Conservation (phyloP, 139 green algal species). For the Pedinophyceae sp. region DNA sequence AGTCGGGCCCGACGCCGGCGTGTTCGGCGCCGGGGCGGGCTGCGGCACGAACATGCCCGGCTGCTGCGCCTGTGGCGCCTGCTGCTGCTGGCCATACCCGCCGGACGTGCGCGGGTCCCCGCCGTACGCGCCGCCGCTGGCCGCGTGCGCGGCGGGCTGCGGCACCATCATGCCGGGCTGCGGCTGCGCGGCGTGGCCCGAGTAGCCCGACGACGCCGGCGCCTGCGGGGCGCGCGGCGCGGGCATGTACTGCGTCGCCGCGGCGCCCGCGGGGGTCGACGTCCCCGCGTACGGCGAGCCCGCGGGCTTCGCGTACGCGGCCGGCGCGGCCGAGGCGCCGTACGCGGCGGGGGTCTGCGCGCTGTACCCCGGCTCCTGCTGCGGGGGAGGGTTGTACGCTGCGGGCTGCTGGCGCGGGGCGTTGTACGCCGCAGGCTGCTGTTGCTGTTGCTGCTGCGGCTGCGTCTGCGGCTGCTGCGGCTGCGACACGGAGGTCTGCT, state of each 20-base stretch:
- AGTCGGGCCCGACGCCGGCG: not conserved
- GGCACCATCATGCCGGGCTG: conserved; percentile 12
- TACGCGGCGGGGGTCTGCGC: conserved; percentile 2
- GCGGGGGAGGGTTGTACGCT: no score
- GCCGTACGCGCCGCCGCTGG: no score
- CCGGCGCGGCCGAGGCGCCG: conserved; percentile 1
- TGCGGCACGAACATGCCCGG: conserved; percentile 4
- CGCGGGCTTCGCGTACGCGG: not conserved
- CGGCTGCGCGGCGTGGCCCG: conserved; percentile 3
- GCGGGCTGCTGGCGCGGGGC: no score
- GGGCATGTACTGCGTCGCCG: no score
- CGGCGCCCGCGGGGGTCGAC: conserved; percentile 5
- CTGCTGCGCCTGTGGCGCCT: no score
- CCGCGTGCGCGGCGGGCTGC: not conserved
- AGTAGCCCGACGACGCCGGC: conserved; percentile 8
- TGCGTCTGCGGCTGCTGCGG: not conserved
- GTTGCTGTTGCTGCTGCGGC: not conserved
- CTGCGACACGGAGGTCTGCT: no score
- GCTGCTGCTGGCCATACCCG: no score
- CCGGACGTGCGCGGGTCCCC: no score
- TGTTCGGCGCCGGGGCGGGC: not conserved
- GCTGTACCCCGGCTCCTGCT: conserved; percentile 1
- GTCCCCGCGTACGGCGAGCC: not conserved
- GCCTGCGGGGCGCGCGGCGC: conserved; percentile 10
- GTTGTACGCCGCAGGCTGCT: not conserved